Conservation (phyloP, 2,329 filamentous ascomycete genomes). For the Scedosporium boydii region DNA sequence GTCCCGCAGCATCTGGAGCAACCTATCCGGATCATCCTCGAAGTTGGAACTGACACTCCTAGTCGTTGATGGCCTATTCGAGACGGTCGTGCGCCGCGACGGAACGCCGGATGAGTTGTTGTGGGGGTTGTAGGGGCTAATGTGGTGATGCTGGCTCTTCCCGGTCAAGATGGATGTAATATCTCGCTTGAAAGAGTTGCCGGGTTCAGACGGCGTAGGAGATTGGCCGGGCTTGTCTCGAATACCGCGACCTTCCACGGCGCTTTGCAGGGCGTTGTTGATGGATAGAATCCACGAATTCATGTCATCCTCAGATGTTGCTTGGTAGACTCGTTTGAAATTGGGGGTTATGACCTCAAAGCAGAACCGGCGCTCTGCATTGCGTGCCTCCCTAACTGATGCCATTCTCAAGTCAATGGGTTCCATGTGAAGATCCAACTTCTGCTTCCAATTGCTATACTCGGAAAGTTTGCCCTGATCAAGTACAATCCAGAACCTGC, state of each 20-base stretch:
- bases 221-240: conserved; percentile 34
- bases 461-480: conserved; percentile 95
- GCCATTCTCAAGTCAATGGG: conserved; percentile 96
- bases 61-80: conserved; percentile 67
- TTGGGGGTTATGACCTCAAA: conserved; percentile 98
- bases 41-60: conserved; percentile 61
- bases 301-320: conserved; percentile 97
- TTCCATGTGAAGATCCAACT: conserved; percentile 91
- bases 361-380: conserved; percentile 89
- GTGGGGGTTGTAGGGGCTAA: conserved; percentile 35
- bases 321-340: conserved; percentile 93
- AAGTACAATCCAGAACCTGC: conserved; percentile 93
- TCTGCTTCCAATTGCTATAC: conserved; percentile 99
- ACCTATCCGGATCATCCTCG: conserved; percentile 75
- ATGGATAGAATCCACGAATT: conserved; percentile 92
- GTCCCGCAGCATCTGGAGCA: conserved; percentile 79
- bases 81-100: conserved; percentile 80
- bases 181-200: conserved; percentile 55
- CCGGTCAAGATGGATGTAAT: conserved; percentile 90
- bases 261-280: conserved; percentile 94
- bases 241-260: conserved; percentile 71
- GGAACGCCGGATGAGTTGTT: conserved; percentile 47
- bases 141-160: conserved; percentile 62
- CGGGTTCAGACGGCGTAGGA: not conserved
- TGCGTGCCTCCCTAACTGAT: conserved; percentile 89